Evolutionary conservation across 345 rosid genomes (phyloP), one percentile per base, ranked within the genome.

Genomic region (Cardiospermum halicacabum): DNA sequence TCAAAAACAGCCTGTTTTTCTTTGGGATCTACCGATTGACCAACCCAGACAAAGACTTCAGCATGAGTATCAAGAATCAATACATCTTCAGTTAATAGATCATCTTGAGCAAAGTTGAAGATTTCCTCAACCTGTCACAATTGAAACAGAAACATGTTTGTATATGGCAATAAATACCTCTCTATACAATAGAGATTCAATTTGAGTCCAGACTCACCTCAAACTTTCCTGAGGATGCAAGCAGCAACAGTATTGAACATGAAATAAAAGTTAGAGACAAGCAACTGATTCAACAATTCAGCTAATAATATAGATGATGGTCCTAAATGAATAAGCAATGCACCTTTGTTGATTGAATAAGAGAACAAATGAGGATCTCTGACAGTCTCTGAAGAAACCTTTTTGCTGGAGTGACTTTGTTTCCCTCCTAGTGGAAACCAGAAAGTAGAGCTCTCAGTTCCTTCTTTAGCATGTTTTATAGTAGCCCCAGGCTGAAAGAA

Each of bases 401-500:
- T 87, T 80, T 85, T 84, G 80, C 90, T 84, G 66, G 80, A 83
- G 84, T 85, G 87, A 74, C 77, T 82, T 79, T 95, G 97, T 80
- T 95, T 95, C 40, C 97, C 99, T 69, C 99, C 99, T 71, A 95
- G 91, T 64, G 97, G 85, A 82, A 69, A 82, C 99, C 99, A 95
- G 77, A 95, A 95, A 64, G 96, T 68, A 25, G 96, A 89, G 79
- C 86, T 95, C 81, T 91, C 99, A 18, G 96, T 89, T 63, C 99
- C 99, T 78, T 95, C 99, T 73, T 91, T 94, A 42, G 91, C 87
- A 76, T 88, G 95, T 78, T 94, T 94, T 69, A 94, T 36, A 78
- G 85, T 57, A 68, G 70, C 81, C 69, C 96, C 99, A 36, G 96
- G 96, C 99, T 95, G 85, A 74, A 79, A 66, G 64, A 39, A 69